A percentile compares a stretch with the other conserved stretches of the same genome.
These are phyloP conservation scores for Mycena kentingensis DNA, from an alignment of 768 basidiomycete species.

Conservation along the genomic window DNA sequence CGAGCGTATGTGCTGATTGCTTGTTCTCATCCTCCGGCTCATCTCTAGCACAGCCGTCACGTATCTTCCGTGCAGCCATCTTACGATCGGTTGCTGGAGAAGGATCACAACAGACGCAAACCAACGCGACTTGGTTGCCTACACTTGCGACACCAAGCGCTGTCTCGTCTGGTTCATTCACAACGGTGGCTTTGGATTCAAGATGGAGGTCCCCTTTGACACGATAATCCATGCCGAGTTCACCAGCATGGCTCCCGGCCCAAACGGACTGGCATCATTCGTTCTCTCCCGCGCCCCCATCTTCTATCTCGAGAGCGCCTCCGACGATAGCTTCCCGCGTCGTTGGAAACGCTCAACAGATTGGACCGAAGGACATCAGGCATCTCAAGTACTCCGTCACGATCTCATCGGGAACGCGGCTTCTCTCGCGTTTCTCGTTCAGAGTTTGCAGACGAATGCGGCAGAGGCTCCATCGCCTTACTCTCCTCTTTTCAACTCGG, in stretches of 20 bases:
- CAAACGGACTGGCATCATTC: constrained; percentile 59
- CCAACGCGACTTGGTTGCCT: constrained; percentile 73
- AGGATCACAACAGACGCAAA: constrained; percentile 59
- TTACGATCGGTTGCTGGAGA: constrained; percentile 78
- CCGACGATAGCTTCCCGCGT: constrained; percentile 36
- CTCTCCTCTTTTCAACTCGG: constrained; percentile 39
- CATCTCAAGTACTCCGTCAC: constrained; percentile 63
- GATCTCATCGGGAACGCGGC: constrained; percentile 63
- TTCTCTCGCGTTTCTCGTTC: constrained; percentile 59
- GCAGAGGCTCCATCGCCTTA: constrained; percentile 37
- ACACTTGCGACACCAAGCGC: constrained; percentile 66
- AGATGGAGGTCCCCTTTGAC: constrained; percentile 81
- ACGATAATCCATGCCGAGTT: constrained; percentile 61
- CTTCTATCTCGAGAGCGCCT: constrained; percentile 64
- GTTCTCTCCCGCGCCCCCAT: constrained; percentile 64
- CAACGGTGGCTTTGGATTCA: constrained; percentile 72
- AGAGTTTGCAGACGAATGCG: constrained; percentile 40
- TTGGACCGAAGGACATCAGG: constrained; percentile 78
- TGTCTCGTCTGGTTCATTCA: constrained; percentile 81
- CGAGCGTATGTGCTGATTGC: constrained; percentile 55
- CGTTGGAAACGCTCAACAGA: constrained; percentile 69
- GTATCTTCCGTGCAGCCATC: constrained; percentile 73
- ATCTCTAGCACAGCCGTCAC: constrained; percentile 55
- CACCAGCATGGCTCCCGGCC: constrained; percentile 52
- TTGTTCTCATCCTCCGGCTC: neutral